phyloP scores from a whole-genome alignment of 2,329 filamentous ascomycete genomes.

The Diaporthe batatas region DNA sequence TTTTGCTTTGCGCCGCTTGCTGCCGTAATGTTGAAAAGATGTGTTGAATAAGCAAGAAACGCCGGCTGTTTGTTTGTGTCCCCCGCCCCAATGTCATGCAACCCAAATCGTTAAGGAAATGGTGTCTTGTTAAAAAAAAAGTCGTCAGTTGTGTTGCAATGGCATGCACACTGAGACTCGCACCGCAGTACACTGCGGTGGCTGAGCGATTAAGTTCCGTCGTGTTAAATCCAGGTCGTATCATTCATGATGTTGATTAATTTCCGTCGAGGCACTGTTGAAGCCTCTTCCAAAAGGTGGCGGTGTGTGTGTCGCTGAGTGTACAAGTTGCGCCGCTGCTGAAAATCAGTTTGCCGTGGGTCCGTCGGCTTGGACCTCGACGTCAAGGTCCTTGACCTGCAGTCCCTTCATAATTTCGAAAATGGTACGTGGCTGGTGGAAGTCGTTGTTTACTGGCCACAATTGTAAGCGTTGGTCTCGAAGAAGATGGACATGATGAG shows the following conservation, averaged over 20 bases:
- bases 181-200: constrained; percentile 13
- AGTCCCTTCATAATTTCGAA: constrained; percentile 90
- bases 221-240: constrained; percentile 45
- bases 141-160: constrained; percentile 14
- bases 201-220: constrained; percentile 41
- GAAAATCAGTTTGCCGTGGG: constrained; percentile 29
- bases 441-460: constrained; percentile 92
- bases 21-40: constrained; percentile 40
- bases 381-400: constrained; percentile 74
- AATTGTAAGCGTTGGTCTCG: not conserved
- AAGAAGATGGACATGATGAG: not conserved
- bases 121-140: constrained; percentile 32
- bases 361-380: constrained; percentile 49
- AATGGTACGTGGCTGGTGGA: constrained; percentile 85
- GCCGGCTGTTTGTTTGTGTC: constrained; percentile 42
- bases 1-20: constrained; percentile 25
- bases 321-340: not conserved
- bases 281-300: constrained; percentile 32
- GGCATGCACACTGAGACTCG: constrained; percentile 39
- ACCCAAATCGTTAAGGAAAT: constrained; percentile 49
- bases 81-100: constrained; percentile 49
- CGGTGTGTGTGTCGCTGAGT: not conserved
- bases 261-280: constrained; percentile 36
- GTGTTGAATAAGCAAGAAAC: constrained; percentile 42
- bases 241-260: constrained; percentile 44